Percentiles rank a stretch among this genome's conserved stretches.
Conservation (phyloP, 257 asterid species). For the Solanum chiquidenum region DNA sequence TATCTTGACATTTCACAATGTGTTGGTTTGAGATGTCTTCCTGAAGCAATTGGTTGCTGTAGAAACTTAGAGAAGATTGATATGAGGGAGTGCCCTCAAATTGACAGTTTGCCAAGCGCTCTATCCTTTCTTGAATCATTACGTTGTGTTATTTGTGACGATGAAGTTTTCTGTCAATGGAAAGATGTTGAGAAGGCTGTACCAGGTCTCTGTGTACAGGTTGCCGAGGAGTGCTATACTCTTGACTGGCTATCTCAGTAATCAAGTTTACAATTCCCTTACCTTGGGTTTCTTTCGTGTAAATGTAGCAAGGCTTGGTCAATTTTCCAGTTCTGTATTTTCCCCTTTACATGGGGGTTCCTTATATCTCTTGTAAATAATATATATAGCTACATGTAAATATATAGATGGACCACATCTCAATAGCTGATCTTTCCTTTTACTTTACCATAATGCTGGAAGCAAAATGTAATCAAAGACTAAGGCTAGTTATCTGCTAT, state of each 20-base stretch:
- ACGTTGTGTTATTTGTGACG: constrained; percentile 62
- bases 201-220: constrained; percentile 48
- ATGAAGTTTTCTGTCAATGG: constrained; percentile 61
- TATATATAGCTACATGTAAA: background rate
- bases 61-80: constrained; percentile 69
- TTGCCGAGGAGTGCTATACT: constrained; percentile 62
- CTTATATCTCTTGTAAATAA: background rate
- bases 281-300: background rate
- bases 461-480: background rate
- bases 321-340: background rate
- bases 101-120: constrained; percentile 48
- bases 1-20: constrained; percentile 75
- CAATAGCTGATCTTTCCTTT: background rate
- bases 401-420: background rate
- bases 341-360: background rate
- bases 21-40: constrained; percentile 54
- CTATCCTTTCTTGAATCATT: constrained; percentile 24
- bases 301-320: background rate
- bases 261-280: background rate
- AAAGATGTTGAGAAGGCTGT: constrained; percentile 43
- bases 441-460: background rate
- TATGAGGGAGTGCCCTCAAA: constrained; percentile 73
- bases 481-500: background rate
- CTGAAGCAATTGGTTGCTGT: constrained; percentile 60
- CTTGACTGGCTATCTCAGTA: constrained; percentile 78